Percentiles rank a stretch among this genome's conserved stretches.
Evolutionary conservation across 371 early-diverging fungal species (phyloP).

Genomic region (Mortierella sp.): DNA sequence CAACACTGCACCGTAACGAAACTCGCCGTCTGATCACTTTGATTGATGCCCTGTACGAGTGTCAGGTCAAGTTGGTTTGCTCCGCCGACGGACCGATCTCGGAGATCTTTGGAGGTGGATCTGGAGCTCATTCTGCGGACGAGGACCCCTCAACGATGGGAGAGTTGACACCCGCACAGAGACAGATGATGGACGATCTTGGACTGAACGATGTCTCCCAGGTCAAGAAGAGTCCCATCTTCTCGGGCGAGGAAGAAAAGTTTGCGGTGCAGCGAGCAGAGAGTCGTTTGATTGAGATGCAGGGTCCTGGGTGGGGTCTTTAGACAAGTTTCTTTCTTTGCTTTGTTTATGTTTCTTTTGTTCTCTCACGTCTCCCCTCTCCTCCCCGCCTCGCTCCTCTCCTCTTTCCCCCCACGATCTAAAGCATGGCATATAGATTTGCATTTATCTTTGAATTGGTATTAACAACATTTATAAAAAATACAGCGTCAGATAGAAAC

Average conservation of each 20-base stretch:
- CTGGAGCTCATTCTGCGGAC: constrained; percentile 56
- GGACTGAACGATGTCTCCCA: constrained; percentile 63
- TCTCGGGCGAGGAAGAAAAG: constrained; percentile 92
- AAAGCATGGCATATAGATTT: no score
- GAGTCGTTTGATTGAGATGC: constrained; percentile 94
- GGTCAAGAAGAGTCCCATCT: constrained; percentile 73
- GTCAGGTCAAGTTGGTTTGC: constrained; percentile 74
- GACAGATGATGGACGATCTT: constrained; percentile 73
- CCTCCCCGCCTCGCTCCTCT: background rate
- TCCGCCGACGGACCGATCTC: constrained; percentile 78
- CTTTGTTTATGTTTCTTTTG: background rate
- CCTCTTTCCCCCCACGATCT: no score
- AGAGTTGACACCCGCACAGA: constrained; percentile 52
- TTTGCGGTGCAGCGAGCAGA: constrained; percentile 97
- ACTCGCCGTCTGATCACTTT: constrained; percentile 95
- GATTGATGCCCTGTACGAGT: constrained; percentile 94
- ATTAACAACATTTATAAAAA: no score
- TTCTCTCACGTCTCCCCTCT: background rate
- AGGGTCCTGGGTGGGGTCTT: constrained; percentile 61
- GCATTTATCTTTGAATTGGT: no score
- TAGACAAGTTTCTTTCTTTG: background rate
- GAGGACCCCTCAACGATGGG: constrained; percentile 59
- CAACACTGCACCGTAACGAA: constrained; percentile 83
- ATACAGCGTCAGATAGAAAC: no score
- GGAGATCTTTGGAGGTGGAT: constrained; percentile 71